Evolutionary conservation across 768 basidiomycete genomes (phyloP).

Genomic region (Psilocybe sp.): DNA sequence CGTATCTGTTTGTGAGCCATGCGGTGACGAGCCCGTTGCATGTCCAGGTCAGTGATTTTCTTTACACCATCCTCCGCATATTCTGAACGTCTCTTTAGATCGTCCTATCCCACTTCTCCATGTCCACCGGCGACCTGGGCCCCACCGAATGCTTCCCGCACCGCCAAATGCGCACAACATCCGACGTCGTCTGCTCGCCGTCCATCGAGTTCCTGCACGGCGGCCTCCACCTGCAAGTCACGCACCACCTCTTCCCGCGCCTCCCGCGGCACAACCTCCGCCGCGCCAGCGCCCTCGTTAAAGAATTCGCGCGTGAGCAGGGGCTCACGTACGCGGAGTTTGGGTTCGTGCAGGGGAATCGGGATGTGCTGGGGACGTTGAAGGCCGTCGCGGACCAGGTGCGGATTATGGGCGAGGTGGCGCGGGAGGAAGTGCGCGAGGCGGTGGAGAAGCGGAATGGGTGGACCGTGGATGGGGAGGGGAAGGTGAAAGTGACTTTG

Average conservation of each 20-base stretch:
- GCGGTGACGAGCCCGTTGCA: slow-evolving; percentile 88
- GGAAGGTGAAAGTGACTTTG: background rate
- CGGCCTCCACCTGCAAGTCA: slow-evolving; percentile 96
- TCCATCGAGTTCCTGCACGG: slow-evolving; percentile 90
- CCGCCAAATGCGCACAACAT: slow-evolving; percentile 95
- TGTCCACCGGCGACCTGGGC: slow-evolving; percentile 90
- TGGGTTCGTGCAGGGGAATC: slow-evolving; percentile 84
- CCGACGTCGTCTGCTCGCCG: slow-evolving; percentile 87
- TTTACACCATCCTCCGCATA: background rate
- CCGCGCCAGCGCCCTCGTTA: slow-evolving; percentile 79
- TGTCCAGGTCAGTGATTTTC: slow-evolving; percentile 60
- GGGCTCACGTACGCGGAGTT: slow-evolving; percentile 89
- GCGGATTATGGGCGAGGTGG: slow-evolving; percentile 77
- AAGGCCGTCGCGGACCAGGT: slow-evolving; percentile 86
- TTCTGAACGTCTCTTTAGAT: slow-evolving; percentile 59
- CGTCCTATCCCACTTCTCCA: slow-evolving; percentile 95
- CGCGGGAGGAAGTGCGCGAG: slow-evolving; percentile 67
- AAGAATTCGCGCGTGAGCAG: slow-evolving; percentile 83
- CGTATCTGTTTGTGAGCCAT: slow-evolving; percentile 83
- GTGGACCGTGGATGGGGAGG: slow-evolving; percentile 8
- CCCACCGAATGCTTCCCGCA: slow-evolving; percentile 89
- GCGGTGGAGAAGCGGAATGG: slow-evolving; percentile 50
- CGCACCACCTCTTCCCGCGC: slow-evolving; percentile 95
- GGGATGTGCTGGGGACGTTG: slow-evolving; percentile 79
- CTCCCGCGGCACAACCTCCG: slow-evolving; percentile 91